Evolutionary conservation across 805 yeast species (phyloP), one percentile per base, ranked within the genome.

Genomic region (Hermanozyma aechmeae): DNA sequence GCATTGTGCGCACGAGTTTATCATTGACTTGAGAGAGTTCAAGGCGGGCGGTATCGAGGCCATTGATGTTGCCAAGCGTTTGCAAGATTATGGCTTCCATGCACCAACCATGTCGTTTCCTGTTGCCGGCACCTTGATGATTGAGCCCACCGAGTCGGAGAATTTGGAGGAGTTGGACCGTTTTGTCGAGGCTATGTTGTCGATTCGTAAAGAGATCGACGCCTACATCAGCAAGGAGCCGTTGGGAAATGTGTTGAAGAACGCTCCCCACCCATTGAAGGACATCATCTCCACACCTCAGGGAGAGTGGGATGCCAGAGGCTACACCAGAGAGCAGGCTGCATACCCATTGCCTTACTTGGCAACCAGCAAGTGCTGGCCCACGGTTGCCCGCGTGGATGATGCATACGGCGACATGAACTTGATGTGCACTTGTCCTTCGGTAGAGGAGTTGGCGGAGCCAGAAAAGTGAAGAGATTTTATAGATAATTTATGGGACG

Each of bases 31-130:
- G 40, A 75, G 97, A 54, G 83, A 78, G 19, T 84, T 79, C 65
- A 86, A 87, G 58, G 55, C 70, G 2, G 43, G 71, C 28, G 94
- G 94, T 14, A 67, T 89, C 31, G 96, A 92, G 60, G 96, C 96
- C 13, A 84, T 89, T 44, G 98, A 92, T 53, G 77, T 92, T 35
- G 97, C 98, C 33, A 92, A 92, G 65, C 76, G 98, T 57, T 68
- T 92, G 36, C 97, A 92, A 61, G 98, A 92, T 60, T 92, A 89
- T 53, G 96, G 97, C 1, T 92, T 92, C 75, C 98, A 92, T 58
- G 96, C 96, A 1, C 98, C 98, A 38, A 92, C 98, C 15, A 78
- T 92, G 83, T 92, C 97, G 3, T 92, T 92, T 83, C 98, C 98
- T 7, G 94, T 92, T 29, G 89, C 96, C 4, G 95, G 94, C 38